Conservation (phyloP, 78 protist species). For the Andalucia godoyi region DNA sequence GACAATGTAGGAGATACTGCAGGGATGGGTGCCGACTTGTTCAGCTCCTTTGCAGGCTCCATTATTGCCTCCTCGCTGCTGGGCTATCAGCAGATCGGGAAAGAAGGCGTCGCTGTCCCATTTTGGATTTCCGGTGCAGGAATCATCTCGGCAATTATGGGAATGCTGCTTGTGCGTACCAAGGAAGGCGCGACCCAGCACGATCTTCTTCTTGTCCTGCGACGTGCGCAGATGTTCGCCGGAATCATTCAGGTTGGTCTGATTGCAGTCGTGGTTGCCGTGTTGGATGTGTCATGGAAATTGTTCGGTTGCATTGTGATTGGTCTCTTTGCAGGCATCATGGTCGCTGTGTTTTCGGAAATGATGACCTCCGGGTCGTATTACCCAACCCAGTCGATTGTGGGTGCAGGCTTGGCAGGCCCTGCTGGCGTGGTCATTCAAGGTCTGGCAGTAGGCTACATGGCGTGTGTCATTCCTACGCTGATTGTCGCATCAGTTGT, state of each 20-base stretch:
- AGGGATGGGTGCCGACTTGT: slow-evolving; percentile 56
- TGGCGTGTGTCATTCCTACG: slow-evolving; percentile 24
- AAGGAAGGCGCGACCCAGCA: background rate
- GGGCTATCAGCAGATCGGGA: slow-evolving; percentile 2
- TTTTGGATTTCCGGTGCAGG: slow-evolving; percentile 25
- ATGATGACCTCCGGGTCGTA: slow-evolving; percentile 47
- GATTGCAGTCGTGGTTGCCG: too few relatives aligned
- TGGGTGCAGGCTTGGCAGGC: slow-evolving; percentile 13
- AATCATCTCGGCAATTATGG: slow-evolving; percentile 17
- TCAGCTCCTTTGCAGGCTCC: slow-evolving; percentile 55
- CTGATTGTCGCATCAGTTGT: slow-evolving; percentile 27
- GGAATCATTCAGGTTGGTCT: too few relatives aligned
- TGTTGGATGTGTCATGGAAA: too few relatives aligned
- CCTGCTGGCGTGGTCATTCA: slow-evolving; percentile 37
- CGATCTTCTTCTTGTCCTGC: background rate
- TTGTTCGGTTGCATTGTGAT: slow-evolving; percentile 25
- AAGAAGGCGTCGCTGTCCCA: slow-evolving; percentile 27
- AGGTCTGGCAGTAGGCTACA: slow-evolving; percentile 50
- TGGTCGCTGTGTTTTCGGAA: slow-evolving; percentile 52
- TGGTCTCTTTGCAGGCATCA: slow-evolving; percentile 46
- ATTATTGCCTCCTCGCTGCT: slow-evolving; percentile 60
- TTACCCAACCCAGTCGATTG: slow-evolving; percentile 13
- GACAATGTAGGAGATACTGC: slow-evolving; percentile 77
- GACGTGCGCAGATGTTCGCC: too few relatives aligned
- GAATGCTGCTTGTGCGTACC: slow-evolving; percentile 12